Evolutionary conservation across 192 early-diverging fungal genomes (phyloP).

Genomic region (Umbelopsis isabellina): DNA sequence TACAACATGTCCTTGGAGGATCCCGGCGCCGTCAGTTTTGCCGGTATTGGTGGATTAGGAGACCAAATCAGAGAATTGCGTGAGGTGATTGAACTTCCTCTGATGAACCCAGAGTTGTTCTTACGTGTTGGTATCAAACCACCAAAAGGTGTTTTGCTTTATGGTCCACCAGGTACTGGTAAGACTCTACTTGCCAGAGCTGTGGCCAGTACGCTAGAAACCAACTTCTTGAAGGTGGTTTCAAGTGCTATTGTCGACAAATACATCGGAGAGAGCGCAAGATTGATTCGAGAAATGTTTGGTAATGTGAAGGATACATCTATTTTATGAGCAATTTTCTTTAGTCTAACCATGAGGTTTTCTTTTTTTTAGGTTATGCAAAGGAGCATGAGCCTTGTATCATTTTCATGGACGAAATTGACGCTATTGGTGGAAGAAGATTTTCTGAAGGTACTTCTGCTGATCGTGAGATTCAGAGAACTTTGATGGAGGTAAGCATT

Average conservation of each 20-base stretch:
- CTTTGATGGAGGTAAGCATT: conserved; percentile 85
- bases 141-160: conserved; percentile 97
- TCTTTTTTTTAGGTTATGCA: conserved; percentile 70
- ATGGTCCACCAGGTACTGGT: conserved; percentile 97
- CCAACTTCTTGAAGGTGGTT: conserved; percentile 98
- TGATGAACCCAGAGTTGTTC: conserved; percentile 99
- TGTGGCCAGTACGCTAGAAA: conserved; percentile 95
- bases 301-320: conserved; percentile 52
- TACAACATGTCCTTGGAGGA: conserved; percentile 99
- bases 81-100: conserved; percentile 98
- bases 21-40: conserved; percentile 93
- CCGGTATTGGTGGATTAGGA: conserved; percentile 92
- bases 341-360: not conserved
- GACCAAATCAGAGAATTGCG: conserved; percentile 98
- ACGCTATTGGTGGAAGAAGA: conserved; percentile 97
- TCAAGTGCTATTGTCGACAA: conserved; percentile 99
- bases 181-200: conserved; percentile 98
- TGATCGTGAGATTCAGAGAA: conserved; percentile 99
- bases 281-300: conserved; percentile 99
- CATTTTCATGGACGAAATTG: conserved; percentile 99
- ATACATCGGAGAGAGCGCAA: conserved; percentile 98
- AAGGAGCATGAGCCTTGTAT: conserved; percentile 99
- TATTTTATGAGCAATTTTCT: not conserved
- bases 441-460: conserved; percentile 99
- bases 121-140: conserved; percentile 97